Conservation (phyloP, 2,329 filamentous ascomycete genomes). For the Pochonia chlamydosporia region DNA sequence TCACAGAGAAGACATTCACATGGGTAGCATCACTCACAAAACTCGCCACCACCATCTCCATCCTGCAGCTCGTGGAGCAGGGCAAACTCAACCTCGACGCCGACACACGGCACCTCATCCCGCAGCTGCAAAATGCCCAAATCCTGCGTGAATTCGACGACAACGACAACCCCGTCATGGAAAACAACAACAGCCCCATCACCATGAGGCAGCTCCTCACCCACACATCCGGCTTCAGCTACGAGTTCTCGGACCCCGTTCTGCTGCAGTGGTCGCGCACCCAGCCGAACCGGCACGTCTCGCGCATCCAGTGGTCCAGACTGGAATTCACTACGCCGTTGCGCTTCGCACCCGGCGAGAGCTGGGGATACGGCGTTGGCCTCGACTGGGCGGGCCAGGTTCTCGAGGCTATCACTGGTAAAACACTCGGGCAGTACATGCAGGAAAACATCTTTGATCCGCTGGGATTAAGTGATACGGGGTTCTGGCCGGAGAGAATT, state of each 20-base stretch:
- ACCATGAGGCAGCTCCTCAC: constrained; percentile 40
- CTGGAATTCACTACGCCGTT: constrained; percentile 37
- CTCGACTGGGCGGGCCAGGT: constrained; percentile 42
- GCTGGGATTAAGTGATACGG: constrained; percentile 29
- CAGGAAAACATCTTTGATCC: constrained; percentile 28
- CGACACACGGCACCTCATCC: constrained; percentile 27
- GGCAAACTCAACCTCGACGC: constrained; percentile 28
- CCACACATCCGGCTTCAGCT: constrained; percentile 42
- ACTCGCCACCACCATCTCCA: constrained; percentile 28
- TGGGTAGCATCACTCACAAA: constrained; percentile 39
- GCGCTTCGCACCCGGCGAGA: constrained; percentile 37
- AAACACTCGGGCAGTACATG: constrained; percentile 31
- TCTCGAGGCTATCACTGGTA: constrained; percentile 33
- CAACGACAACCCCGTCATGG: constrained; percentile 29
- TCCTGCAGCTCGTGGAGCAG: constrained; percentile 35
- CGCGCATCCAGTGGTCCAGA: constrained; percentile 24
- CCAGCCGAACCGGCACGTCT: constrained; percentile 23
- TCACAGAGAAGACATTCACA: constrained; percentile 26
- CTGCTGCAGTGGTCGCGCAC: constrained; percentile 33
- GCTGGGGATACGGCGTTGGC: constrained; percentile 42
- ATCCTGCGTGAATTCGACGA: constrained; percentile 32
- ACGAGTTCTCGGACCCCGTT: constrained; percentile 35
- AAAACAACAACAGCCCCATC: constrained; percentile 29
- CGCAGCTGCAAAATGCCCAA: constrained; percentile 26
- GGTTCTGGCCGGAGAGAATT: constrained; percentile 27